Conservation (phyloP, 2,329 filamentous ascomycete species). For the Didymella keratinophila region DNA sequence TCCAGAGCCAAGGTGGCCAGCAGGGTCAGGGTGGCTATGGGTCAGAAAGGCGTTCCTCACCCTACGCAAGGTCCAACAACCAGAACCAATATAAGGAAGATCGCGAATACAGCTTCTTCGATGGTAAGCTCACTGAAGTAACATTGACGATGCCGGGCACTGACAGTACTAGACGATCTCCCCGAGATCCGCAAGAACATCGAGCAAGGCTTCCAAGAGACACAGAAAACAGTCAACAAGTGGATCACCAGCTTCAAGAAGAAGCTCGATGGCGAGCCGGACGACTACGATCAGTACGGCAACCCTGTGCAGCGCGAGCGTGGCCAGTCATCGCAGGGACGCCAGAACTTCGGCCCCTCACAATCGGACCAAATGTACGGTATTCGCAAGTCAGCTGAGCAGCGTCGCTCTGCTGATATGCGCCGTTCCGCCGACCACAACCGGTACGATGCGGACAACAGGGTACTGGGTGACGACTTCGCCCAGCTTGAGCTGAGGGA, state of each 20-base stretch:
- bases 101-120: constrained; percentile 88
- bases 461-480: constrained; percentile 90
- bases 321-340: constrained; percentile 40
- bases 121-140: constrained; percentile 59
- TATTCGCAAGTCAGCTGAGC: constrained; percentile 52
- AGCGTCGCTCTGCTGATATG: constrained; percentile 74
- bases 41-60: constrained; percentile 57
- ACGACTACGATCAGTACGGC: constrained; percentile 66
- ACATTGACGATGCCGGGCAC: constrained; percentile 1
- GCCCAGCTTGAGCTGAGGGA: constrained; percentile 69
- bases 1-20: constrained; percentile 59
- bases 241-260: constrained; percentile 95
- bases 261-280: constrained; percentile 86
- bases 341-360: constrained; percentile 50
- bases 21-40: constrained; percentile 40
- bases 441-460: constrained; percentile 92
- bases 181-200: constrained; percentile 93
- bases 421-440: constrained; percentile 84
- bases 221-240: constrained; percentile 88
- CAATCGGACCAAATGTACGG: constrained; percentile 52
- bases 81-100: constrained; percentile 38
- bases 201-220: constrained; percentile 92
- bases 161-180: constrained; percentile 71
- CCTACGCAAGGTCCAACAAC: constrained; percentile 33
- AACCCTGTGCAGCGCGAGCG: constrained; percentile 35